Base-by-base conservation (phyloP, 2,329 filamentous ascomycete genomes). In the Chaetomium sp. region DNA sequence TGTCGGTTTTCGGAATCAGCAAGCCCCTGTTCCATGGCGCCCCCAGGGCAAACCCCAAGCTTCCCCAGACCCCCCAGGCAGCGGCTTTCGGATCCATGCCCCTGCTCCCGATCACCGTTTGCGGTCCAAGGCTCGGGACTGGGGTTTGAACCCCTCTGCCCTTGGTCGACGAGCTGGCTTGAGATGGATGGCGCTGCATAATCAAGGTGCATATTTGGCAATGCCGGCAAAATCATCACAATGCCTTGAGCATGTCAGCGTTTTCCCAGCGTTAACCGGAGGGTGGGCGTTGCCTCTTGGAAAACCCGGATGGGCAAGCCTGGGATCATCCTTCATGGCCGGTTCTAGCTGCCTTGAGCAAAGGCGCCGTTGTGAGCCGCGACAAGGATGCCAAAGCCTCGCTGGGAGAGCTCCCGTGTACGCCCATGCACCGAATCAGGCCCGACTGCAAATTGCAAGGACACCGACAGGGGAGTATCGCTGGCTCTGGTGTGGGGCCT, bases 171-270 rank as follows among this genome's bases (percentile, higher is more conserved):
- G 49, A 57, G 42, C 38, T 53, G 16, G 21, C 35, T 21, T 38
- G 63, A 55, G 58, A 65, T 51, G 65, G 59, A 65, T 60, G 68
- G 54, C 57, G 63, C 35, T 69, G 72, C 72, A 74, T 74, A 67
- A 74, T 69, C 68, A 65, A 58, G 64, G 63, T 61, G 70, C 69
- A 70, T 66, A 70, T 71, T 71, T 72, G 68, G 68, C 72, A 72
- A 71, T 73, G 70, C 70, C 70, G 73, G 72, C 66, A 74, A 74
- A 73, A 73, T 67, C 65, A 56, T 54, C 57, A 49, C 72, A 67
- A 72, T 71, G 71, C 70, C 70, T 71, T 67, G 63, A 64, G 53
- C 38, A 57, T 57, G 63, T 63, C 63, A 64, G 45, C 64, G 60
- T 68, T 67, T 68, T 56, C 60, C 62, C 63, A 66, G 62, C 61